A percentile compares a stretch with the other conserved stretches of the same genome.
Evolutionary conservation across 805 yeast genomes (phyloP).

Genomic region (Lachancea meyersii): DNA sequence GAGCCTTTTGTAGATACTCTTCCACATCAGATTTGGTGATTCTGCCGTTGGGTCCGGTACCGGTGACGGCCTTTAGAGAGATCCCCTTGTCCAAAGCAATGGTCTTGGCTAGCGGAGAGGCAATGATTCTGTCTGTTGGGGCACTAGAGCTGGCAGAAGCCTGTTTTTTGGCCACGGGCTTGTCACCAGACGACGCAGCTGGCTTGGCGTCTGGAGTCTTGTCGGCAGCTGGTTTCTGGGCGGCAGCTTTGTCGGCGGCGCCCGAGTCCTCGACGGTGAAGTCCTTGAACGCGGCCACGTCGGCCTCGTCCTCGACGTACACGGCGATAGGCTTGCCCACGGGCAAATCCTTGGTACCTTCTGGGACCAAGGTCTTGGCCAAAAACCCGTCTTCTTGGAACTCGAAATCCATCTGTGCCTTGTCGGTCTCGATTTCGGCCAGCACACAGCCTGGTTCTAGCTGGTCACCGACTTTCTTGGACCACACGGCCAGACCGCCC

Average conservation of each 20-base stretch:
- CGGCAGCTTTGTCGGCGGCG: constrained; percentile 9
- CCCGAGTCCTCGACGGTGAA: constrained; percentile 72
- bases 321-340: constrained; percentile 97
- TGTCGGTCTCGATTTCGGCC: constrained; percentile 96
- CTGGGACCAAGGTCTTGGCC: constrained; percentile 79
- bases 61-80: constrained; percentile 75
- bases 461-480: constrained; percentile 81
- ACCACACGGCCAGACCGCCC: constrained; percentile 88
- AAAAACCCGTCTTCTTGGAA: constrained; percentile 94
- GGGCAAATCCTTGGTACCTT: constrained; percentile 83
- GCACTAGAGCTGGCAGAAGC: constrained; percentile 31
- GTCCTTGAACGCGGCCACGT: constrained; percentile 80
- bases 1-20: constrained; percentile 40
- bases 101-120: constrained; percentile 92
- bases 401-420: constrained; percentile 97
- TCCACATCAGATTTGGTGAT: constrained; percentile 89
- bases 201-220: no score
- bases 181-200: constrained; percentile 29
- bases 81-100: constrained; percentile 90
- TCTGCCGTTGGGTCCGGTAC: constrained; percentile 95
- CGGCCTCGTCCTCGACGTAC: constrained; percentile 79
- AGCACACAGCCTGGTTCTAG: constrained; percentile 88
- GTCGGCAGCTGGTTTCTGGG: constrained; percentile 20
- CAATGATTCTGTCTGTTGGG: constrained; percentile 67
- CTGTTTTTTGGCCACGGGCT: constrained; percentile 8